Evolutionary conservation across 805 yeast genomes (phyloP), one percentile per base, ranked within the genome.

Genomic region (Geotrichum ghanense): DNA sequence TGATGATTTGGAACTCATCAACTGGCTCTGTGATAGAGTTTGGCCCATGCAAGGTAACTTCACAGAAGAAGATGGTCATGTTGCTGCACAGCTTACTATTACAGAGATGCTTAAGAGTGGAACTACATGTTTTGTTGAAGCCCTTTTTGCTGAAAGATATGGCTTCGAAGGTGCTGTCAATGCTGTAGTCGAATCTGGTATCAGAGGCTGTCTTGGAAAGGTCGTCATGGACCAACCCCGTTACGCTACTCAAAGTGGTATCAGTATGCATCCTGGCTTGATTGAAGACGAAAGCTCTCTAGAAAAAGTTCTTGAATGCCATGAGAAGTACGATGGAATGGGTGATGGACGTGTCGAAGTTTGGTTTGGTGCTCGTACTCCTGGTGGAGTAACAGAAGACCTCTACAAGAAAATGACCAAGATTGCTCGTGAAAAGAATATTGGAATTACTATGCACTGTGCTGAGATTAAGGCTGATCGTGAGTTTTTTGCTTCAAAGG

Each of bases 61-160:
- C 43, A 42, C 44, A 42, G 45, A 45, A 22, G 50, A 50, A 20
- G 53, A 50, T 21, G 53, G 53, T 31, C 46, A 48, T 40, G 49
- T 31, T 2, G 53, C 53, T 19, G 26, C 53, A 2, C 41, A 34
- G 45, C 49, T 48, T 14, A 45, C 53, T 19, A 50, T 50, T 37
- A 45, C 51, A n/a, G 53, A 50, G 42, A 49, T 50, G 53, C 49
- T 50, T 43, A 50, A 48, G 41, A 48, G 51, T 9, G 53, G 53
- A 19, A 50, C 53, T 17, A 50, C 53, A 17, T 48, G 51, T 21
- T 50, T 50, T 40, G 45, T 50, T 3, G 53, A 50, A 22, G 42
- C 51, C 19, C 46, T 50, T 2, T 49, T 48, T 42, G 51, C 53
- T 23, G 47, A 48, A 6, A 50, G 47, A 4, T 48, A 48, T 44